These are phyloP conservation scores for Lentinula sp. DNA, from an alignment of 768 basidiomycete species.

Conservation along the genomic window DNA sequence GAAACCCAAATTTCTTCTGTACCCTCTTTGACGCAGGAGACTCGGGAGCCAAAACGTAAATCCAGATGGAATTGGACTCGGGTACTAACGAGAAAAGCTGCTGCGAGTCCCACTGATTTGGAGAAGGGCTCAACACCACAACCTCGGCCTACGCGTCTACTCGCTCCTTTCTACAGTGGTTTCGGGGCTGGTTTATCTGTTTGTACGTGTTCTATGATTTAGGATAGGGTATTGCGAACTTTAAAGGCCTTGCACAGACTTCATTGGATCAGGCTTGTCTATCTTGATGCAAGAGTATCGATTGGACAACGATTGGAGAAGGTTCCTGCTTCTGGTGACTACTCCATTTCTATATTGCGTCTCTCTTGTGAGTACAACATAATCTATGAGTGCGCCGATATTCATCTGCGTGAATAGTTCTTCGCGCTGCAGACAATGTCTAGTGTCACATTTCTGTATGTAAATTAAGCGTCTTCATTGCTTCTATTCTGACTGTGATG, in stretches of 20 bases:
- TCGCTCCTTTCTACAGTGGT: conserved; percentile 73
- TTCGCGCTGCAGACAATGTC: conserved; percentile 65
- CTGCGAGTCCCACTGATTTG: conserved; percentile 29
- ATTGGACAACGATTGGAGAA: conserved; percentile 53
- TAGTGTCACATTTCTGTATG: conserved; percentile 63
- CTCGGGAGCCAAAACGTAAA: conserved; percentile 20
- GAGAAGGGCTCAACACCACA: conserved; percentile 41
- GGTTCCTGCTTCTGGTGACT: conserved; percentile 64
- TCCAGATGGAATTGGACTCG: conserved; percentile 40
- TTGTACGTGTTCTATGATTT: conserved; percentile 37
- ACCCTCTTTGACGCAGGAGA: conserved; percentile 19
- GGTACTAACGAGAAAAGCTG: conserved; percentile 31
- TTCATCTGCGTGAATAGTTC: conserved; percentile 39
- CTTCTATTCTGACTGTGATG: neutral
- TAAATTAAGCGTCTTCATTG: conserved; percentile 9
- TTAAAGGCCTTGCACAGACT: conserved; percentile 37
- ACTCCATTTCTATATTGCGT: conserved; percentile 73
- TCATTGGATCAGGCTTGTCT: conserved; percentile 55
- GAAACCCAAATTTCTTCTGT: conserved; percentile 23
- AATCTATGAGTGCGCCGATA: neutral
- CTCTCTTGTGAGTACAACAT: conserved; percentile 46
- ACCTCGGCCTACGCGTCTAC: conserved; percentile 48
- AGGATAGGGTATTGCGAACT: neutral
- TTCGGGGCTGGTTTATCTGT: conserved; percentile 57
- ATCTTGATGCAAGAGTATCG: conserved; percentile 61